Base-by-base conservation (phyloP, 1,139 yeast species). In the Waltiozyma sp. region DNA sequence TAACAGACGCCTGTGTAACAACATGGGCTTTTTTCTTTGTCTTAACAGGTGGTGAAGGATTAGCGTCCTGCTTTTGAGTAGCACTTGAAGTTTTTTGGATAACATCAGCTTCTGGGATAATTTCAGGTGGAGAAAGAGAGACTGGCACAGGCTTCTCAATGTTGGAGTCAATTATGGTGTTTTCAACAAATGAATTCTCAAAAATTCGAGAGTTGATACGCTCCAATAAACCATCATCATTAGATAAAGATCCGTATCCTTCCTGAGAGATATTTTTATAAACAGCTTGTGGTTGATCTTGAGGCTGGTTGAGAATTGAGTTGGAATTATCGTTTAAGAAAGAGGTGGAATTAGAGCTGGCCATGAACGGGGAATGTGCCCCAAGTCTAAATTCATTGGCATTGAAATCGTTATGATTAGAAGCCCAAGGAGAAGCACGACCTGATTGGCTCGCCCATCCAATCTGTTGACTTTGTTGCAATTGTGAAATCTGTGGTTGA, bases 171-270 rank as follows among this genome's bases (percentile, higher is more conserved):
- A 26, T 26, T 5, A 14, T 26, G 5, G 6, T 26, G 31, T 26
- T 31, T 4, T 14, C 18, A 15, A n/a, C 34, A 31, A 10, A 31
- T 4, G 34, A 31, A 14, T 15, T n/a, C 10, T 31, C 34, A 31
- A 31, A 31, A 18, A 69, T 70, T 6, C 68, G 63, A 16, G 61
- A 56, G 37, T 64, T 69, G 28, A 70, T 56, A 19, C 63, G 66
- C 38, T 61, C 61, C 41, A 69, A 62, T 10, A 68, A 61, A 26
- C 58, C 61, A 41, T 68, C 54, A 15, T 49, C 51, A 23, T 42
- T 41, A 9, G 43, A 35, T 7, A 23, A 18, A 19, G 34, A 16
- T 15, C 28, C 35, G 28, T 9, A 9, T 14, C 28, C 7, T 28
- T 31, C 15, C 18, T 28, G 31, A 13, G 37, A 10, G 11, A 11